Percentiles rank a stretch among this genome's conserved stretches.
These are phyloP conservation scores for Wickerhamiella infanticola DNA, from an alignment of 1,139 yeast species.

Conservation along the genomic window DNA sequence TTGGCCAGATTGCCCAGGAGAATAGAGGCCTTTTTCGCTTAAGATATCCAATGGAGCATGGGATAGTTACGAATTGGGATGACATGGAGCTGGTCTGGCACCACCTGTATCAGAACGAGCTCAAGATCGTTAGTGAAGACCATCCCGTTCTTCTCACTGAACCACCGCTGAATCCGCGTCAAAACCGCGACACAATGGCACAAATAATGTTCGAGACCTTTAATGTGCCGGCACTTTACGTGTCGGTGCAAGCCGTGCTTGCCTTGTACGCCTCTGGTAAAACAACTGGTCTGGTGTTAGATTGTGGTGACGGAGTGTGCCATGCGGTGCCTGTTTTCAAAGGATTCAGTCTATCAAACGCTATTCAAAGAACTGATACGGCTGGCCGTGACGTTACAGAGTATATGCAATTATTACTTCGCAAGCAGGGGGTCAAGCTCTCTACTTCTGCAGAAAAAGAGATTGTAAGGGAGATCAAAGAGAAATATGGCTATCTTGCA, in stretches of 20 bases:
- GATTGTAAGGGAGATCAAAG: slow-evolving; percentile 64
- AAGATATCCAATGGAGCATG: slow-evolving; percentile 64
- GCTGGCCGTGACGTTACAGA: slow-evolving; percentile 85
- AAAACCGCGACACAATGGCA: slow-evolving; percentile 57
- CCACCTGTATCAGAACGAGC: slow-evolving; percentile 42
- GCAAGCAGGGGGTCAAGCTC: slow-evolving; percentile 50
- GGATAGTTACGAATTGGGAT: slow-evolving; percentile 71
- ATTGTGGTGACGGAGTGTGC: slow-evolving; percentile 84
- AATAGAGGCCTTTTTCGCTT: slow-evolving; percentile 59
- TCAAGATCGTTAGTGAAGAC: slow-evolving; percentile 63
- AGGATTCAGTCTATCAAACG: slow-evolving; percentile 65
- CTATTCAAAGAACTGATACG: slow-evolving; percentile 59
- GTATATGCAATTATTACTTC: slow-evolving; percentile 48
- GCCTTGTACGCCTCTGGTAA: slow-evolving; percentile 79
- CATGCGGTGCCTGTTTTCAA: slow-evolving; percentile 82
- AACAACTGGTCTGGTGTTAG: slow-evolving; percentile 81
- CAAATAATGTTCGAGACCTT: slow-evolving; percentile 73
- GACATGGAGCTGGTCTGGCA: slow-evolving; percentile 73
- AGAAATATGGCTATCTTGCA: slow-evolving; percentile 45
- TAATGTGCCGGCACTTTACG: slow-evolving; percentile 73
- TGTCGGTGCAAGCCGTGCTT: slow-evolving; percentile 70
- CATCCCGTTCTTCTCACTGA: slow-evolving; percentile 84
- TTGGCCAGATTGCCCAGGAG: slow-evolving; percentile 63
- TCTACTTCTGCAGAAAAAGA: slow-evolving; percentile 67
- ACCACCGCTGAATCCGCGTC: slow-evolving; percentile 68